Evolutionary conservation across 2,329 filamentous ascomycete genomes (phyloP).

Genomic region (Lachnellula arida): DNA sequence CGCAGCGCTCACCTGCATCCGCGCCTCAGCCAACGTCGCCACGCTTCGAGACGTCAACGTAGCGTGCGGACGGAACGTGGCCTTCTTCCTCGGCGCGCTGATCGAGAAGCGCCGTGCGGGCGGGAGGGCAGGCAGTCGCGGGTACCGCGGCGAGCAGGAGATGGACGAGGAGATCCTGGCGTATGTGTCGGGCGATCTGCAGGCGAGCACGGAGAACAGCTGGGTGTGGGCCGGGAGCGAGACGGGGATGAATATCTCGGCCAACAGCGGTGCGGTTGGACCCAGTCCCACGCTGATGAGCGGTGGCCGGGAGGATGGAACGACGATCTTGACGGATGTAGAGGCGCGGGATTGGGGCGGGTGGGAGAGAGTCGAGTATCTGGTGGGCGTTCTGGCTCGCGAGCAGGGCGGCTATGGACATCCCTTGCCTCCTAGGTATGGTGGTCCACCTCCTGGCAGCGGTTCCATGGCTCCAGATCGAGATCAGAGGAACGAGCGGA

Average conservation of each 20-base stretch:
- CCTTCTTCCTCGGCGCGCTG: constrained; percentile 72
- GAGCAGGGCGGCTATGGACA: constrained; percentile 20
- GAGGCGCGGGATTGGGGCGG: constrained; percentile 69
- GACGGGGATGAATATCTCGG: constrained; percentile 34
- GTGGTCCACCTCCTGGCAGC: not conserved
- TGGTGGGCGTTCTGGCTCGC: constrained; percentile 49
- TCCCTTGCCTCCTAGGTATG: constrained; percentile 10
- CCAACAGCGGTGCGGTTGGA: constrained; percentile 5
- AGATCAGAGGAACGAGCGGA: constrained; percentile 22
- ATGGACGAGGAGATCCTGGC: constrained; percentile 81
- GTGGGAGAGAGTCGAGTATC: constrained; percentile 69
- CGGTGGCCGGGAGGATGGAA: constrained; percentile 33
- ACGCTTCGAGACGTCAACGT: constrained; percentile 67
- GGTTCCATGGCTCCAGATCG: constrained; percentile 1
- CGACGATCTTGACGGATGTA: constrained; percentile 45
- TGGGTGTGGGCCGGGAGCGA: constrained; percentile 78
- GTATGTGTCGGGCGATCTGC: constrained; percentile 81
- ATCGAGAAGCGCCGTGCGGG: constrained; percentile 48
- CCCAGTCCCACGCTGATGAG: constrained; percentile 22
- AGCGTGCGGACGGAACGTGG: constrained; percentile 74
- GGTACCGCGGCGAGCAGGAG: constrained; percentile 16
- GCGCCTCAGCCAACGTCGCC: constrained; percentile 66
- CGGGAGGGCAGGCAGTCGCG: constrained; percentile 26
- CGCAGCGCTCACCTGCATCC: constrained; percentile 67
- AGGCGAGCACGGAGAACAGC: constrained; percentile 68